Conservation (phyloP, 257 asterid genomes). For the Ligustrum vulgare region DNA sequence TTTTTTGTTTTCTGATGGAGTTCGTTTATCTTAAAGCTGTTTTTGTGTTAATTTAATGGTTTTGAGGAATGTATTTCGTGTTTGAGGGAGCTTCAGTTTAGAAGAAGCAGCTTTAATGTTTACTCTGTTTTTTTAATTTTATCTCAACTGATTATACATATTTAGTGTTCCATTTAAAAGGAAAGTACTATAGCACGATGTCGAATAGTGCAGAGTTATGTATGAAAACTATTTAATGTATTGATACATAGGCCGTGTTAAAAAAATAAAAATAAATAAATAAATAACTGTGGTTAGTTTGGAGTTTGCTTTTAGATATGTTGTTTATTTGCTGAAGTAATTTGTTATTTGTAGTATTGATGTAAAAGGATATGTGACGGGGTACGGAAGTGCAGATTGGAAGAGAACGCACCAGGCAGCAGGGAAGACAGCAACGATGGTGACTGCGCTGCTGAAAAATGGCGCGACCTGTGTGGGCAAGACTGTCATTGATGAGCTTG, state of each 20-base stretch:
- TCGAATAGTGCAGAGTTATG: too few relatives aligned
- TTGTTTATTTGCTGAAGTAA: neutral
- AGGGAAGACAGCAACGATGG: slow-evolving; percentile 68
- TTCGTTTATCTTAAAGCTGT: neutral
- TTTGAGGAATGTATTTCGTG: neutral
- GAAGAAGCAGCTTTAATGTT: too few relatives aligned
- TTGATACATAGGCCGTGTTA: neutral
- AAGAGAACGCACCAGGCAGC: slow-evolving; percentile 80
- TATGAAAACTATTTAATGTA: neutral
- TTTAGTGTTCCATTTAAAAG: too few relatives aligned
- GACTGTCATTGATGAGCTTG: slow-evolving; percentile 91
- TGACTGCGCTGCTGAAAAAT: slow-evolving; percentile 60
- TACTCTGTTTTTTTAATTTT: too few relatives aligned
- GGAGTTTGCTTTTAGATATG: neutral
- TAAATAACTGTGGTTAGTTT: neutral
- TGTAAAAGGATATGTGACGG: slow-evolving; percentile 82
- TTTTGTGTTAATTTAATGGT: neutral
- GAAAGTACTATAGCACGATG: too few relatives aligned
- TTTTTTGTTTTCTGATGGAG: neutral
- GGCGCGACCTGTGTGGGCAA: slow-evolving; percentile 88
- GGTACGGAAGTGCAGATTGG: slow-evolving; percentile 87
- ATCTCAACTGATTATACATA: too few relatives aligned
- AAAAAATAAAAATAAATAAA: neutral
- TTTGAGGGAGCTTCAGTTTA: neutral
- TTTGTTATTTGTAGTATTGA: slow-evolving; percentile 59